Evolutionary conservation across 1,139 yeast genomes (phyloP), one percentile per base, ranked within the genome.

Genomic region (Candida tropicalis): DNA sequence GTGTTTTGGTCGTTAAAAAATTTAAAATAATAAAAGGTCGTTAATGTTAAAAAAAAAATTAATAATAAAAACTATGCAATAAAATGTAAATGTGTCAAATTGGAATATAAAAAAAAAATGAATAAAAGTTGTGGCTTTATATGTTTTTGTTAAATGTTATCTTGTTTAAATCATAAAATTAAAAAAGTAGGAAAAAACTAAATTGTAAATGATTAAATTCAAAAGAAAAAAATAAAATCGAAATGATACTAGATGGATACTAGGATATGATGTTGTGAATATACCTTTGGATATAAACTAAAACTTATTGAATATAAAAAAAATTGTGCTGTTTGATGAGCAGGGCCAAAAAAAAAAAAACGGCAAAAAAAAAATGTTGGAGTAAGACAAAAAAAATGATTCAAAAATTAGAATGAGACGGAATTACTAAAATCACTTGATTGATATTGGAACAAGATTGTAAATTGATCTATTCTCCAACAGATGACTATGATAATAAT

Each of bases 261-360:
- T 18, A 29, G 23, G n/a, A 28, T 16, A 17, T 4, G 32, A 15
- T 18, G 23, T n/a, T 33, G 15, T 33, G 27, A n/a, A 31, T 31
- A 13, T 17, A 4, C 18, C 35, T 15, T 18, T 28, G 16, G 9
- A 16, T 13, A 28, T 12, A 5, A n/a, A 25, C 6, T 5, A 10
- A n/a, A n/a, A 10, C 28, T 25, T 25, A 15, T n/a, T 13, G 18
- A 16, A 11, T n/a, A 16, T 9, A 17, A 9, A 15, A 22, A 23
- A 22, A 22, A 23, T 9, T 23, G 27, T 33, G 27, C n/a, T 33
- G 36, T 22, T n/a, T 33, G 36, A 33, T 33, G 36, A 33, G 27
- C 26, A 33, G 20, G 36, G 17, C 36, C 26, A 33, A 33, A 33
- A 33, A 33, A 33, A 33, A n/a, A 33, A 23, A 33, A 7, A 20